A percentile compares a stretch with the other conserved stretches of the same genome.
Evolutionary conservation across 169 alveolate species (phyloP).

Genomic region (Plasmodium vivax): DNA sequence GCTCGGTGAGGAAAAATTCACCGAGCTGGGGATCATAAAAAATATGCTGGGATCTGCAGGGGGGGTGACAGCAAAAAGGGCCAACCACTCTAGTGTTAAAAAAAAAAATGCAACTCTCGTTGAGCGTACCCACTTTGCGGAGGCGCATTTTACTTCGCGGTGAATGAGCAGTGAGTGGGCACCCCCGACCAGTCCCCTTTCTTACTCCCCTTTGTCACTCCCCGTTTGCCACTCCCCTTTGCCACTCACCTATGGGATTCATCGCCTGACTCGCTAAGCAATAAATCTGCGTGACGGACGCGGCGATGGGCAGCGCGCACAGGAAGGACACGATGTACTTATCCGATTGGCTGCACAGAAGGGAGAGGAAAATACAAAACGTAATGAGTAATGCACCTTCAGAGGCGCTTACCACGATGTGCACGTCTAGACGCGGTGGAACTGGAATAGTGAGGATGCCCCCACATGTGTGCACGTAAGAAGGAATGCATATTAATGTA

Average conservation of each 20-base stretch:
- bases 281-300: conserved; percentile 33
- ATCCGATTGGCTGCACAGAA: conserved; percentile 9
- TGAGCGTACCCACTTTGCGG: background rate
- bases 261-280: conserved; percentile 15
- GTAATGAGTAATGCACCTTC: background rate
- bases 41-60: conserved; percentile 38
- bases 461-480: background rate
- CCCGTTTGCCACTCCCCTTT: background rate
- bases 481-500: background rate
- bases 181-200: no score
- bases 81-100: background rate
- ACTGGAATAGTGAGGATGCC: background rate
- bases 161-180: background rate
- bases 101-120: background rate
- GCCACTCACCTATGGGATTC: conserved; percentile 51
- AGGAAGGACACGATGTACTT: conserved; percentile 39
- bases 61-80: background rate
- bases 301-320: conserved; percentile 36
- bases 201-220: background rate
- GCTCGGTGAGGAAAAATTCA: conserved; percentile 44
- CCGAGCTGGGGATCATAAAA: conserved; percentile 63
- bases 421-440: background rate
- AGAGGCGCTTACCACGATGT: background rate
- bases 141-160: background rate
- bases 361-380: background rate